Conservation (phyloP, 2,329 filamentous ascomycete species). For the Neopestalotiopsis sp. region DNA sequence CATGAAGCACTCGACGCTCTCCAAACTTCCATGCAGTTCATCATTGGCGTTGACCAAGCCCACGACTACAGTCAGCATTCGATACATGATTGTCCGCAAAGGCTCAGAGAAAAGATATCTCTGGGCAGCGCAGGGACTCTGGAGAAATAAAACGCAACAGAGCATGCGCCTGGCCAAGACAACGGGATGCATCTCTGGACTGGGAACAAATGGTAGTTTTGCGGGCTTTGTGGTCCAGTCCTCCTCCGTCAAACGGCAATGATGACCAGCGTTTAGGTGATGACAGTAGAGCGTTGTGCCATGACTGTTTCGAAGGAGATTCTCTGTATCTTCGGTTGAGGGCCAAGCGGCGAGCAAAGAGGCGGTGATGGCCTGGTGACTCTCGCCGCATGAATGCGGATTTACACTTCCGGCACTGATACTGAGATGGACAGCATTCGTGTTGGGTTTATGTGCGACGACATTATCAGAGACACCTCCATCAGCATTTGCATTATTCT, state of each 20-base stretch:
- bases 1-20: constrained; percentile 55
- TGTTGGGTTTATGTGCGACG: background rate
- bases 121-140: background rate
- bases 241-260: background rate
- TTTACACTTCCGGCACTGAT: background rate
- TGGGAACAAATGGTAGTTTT: background rate
- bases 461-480: background rate
- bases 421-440: background rate
- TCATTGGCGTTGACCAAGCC: constrained; percentile 50
- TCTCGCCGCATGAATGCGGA: background rate
- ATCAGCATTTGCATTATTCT: background rate
- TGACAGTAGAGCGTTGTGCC: background rate
- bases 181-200: background rate
- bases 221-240: background rate
- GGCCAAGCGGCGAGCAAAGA: background rate
- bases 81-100: background rate
- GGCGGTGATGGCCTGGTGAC: background rate
- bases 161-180: constrained; percentile 1
- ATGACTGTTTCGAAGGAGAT: background rate
- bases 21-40: constrained; percentile 46
- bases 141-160: background rate
- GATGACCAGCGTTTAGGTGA: background rate
- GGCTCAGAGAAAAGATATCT: background rate
- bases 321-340: background rate
- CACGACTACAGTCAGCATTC: constrained; percentile 23